Evolutionary conservation across 1,284 basidiomycete species (phyloP).

Genomic region (Cryptococcus sp.): DNA sequence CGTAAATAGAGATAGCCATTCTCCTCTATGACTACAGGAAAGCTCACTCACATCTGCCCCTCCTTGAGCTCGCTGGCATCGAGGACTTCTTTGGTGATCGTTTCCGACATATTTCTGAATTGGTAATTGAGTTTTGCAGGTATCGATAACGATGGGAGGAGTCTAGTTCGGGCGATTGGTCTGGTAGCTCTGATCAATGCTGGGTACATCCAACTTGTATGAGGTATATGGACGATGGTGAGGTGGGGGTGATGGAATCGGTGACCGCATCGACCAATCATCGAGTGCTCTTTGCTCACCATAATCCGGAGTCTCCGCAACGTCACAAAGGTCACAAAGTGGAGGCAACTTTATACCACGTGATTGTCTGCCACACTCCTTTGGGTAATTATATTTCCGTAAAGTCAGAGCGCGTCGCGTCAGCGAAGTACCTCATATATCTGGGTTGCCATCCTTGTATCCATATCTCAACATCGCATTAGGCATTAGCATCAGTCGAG

Average conservation of each 20-base stretch:
- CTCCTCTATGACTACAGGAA: no score
- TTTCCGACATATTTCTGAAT: constrained; percentile 3
- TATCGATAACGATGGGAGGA: neutral
- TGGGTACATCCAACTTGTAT: neutral
- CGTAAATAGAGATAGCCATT: no score
- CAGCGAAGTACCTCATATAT: neutral
- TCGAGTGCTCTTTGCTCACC: neutral
- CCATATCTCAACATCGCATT: neutral
- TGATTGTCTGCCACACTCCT: neutral
- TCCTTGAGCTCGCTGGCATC: constrained; percentile 59
- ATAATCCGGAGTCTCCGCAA: neutral
- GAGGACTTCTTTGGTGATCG: constrained; percentile 28
- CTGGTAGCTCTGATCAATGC: neutral
- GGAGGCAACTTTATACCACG: neutral
- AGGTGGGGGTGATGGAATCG: neutral
- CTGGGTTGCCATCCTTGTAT: neutral
- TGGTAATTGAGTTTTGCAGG: neutral
- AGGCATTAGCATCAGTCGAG: neutral
- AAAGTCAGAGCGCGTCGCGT: neutral
- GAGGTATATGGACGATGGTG: neutral
- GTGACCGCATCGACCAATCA: no score
- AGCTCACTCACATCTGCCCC: constrained; percentile 70
- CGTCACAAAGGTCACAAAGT: neutral
- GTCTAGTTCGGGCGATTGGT: neutral
- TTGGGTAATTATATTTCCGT: neutral